Percentiles rank a stretch among this genome's conserved stretches.
Evolutionary conservation across 1,284 basidiomycete species (phyloP).

Genomic region (Mycosarcoma maydis): DNA sequence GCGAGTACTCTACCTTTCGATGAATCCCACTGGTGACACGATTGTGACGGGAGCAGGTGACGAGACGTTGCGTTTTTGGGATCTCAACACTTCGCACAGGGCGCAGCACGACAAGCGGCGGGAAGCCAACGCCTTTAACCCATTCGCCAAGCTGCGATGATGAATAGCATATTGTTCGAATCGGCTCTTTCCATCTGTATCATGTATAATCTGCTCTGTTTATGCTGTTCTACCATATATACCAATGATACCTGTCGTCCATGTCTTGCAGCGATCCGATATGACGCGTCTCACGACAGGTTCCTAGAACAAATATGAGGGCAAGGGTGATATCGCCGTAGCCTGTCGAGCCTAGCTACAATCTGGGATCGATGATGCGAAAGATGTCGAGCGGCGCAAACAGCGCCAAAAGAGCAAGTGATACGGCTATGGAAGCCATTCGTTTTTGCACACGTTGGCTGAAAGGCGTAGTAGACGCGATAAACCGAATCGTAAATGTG

Average conservation of each 20-base stretch:
- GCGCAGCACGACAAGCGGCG: conserved; percentile 43
- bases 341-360: too few relatives aligned
- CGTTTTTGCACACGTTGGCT: too few relatives aligned
- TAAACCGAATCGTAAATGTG: too few relatives aligned
- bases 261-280: background rate
- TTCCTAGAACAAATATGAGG: too few relatives aligned
- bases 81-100: conserved; percentile 59
- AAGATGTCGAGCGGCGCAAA: too few relatives aligned
- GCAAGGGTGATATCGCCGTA: too few relatives aligned
- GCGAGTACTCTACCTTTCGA: conserved; percentile 88
- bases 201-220: background rate
- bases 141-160: conserved; percentile 63
- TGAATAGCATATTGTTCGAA: background rate
- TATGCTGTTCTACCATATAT: conserved; percentile 3
- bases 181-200: background rate
- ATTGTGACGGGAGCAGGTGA: conserved; percentile 98
- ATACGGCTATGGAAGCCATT: too few relatives aligned
- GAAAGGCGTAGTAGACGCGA: too few relatives aligned
- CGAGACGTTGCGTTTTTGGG: conserved; percentile 93
- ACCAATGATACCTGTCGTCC: conserved; percentile 13
- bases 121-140: conserved; percentile 53
- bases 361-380: too few relatives aligned
- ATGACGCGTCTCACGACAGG: background rate
- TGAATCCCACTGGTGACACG: conserved; percentile 95
- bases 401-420: too few relatives aligned